These are phyloP conservation scores for Rhododendron ferrugineum DNA, from an alignment of 148 eudicot species.

Conservation along the genomic window DNA sequence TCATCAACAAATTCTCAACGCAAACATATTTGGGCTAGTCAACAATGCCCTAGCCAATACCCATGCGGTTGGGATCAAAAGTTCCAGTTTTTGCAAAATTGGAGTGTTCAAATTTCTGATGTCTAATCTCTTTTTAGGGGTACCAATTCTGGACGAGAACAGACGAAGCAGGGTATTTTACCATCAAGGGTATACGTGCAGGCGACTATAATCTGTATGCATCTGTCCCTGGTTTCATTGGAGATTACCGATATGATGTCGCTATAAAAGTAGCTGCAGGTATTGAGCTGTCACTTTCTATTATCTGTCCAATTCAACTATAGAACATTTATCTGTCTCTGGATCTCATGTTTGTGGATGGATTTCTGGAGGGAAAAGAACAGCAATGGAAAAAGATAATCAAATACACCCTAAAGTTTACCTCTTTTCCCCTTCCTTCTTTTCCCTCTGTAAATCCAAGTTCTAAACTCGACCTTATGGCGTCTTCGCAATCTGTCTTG, in stretches of 20 bases:
- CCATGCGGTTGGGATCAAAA: background rate
- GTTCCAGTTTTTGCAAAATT: background rate
- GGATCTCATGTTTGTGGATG: background rate
- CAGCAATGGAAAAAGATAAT: background rate
- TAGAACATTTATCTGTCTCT: background rate
- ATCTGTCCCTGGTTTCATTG: conserved; percentile 73
- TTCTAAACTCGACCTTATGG: background rate
- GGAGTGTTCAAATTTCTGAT: background rate
- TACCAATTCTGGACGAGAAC: conserved; percentile 86
- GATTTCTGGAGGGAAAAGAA: background rate
- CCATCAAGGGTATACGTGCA: conserved; percentile 38
- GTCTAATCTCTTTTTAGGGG: conserved; percentile 30
- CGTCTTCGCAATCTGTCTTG: background rate
- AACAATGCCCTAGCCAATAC: background rate
- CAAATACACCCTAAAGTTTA: background rate
- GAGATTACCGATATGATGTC: conserved; percentile 52
- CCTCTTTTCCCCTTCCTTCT: background rate
- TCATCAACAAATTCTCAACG: background rate
- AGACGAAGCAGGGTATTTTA: conserved; percentile 53
- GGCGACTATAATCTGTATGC: conserved; percentile 76
- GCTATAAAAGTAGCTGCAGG: conserved; percentile 52
- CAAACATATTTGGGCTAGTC: background rate
- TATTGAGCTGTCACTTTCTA: conserved; percentile 8
- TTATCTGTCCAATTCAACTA: background rate
- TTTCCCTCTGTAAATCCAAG: background rate